Conservation (phyloP, 2,329 filamentous ascomycete species). For the Xylariaceae sp. region DNA sequence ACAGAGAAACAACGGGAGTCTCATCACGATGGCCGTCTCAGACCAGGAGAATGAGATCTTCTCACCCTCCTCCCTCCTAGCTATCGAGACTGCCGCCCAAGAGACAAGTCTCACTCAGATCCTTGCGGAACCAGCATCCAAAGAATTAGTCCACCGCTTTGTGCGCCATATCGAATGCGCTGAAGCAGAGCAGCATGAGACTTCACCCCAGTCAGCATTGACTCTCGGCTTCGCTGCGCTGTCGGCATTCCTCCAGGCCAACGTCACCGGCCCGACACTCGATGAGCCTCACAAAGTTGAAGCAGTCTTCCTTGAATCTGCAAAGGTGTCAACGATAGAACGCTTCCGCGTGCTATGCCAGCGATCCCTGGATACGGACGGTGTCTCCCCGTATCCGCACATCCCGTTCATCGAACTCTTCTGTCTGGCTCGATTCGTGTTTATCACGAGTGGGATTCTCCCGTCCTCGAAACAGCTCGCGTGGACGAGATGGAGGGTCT, state of each 20-base stretch:
- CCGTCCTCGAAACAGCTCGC: slow-evolving; percentile 29
- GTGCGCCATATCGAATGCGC: neutral
- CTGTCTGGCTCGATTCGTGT: slow-evolving; percentile 58
- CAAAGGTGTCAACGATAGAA: slow-evolving; percentile 11
- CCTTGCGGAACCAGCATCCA: slow-evolving; percentile 3
- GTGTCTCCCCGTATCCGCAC: slow-evolving; percentile 77
- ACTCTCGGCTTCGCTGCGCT: slow-evolving; percentile 58
- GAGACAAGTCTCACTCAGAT: slow-evolving; percentile 6
- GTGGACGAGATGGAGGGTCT: slow-evolving; percentile 66
- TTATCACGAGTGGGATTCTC: slow-evolving; percentile 36
- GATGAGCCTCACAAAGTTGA: slow-evolving; percentile 26
- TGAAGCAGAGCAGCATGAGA: neutral
- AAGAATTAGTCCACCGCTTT: slow-evolving; percentile 10
- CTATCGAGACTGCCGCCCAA: slow-evolving; percentile 6
- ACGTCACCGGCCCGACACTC: slow-evolving; percentile 68
- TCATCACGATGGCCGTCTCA: no score
- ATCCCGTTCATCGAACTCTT: slow-evolving; percentile 82
- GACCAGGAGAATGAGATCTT: neutral
- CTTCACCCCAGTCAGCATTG: slow-evolving; percentile 11
- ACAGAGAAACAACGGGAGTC: no score
- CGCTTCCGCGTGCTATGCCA: slow-evolving; percentile 45
- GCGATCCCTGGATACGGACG: slow-evolving; percentile 69
- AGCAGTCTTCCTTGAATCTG: slow-evolving; percentile 33
- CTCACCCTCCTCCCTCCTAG: slow-evolving; percentile 7
- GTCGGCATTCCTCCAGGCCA: slow-evolving; percentile 66